phyloP scores from a whole-genome alignment of 2,329 filamentous ascomycete genomes.

The Talaromyces albobiverticillius region DNA sequence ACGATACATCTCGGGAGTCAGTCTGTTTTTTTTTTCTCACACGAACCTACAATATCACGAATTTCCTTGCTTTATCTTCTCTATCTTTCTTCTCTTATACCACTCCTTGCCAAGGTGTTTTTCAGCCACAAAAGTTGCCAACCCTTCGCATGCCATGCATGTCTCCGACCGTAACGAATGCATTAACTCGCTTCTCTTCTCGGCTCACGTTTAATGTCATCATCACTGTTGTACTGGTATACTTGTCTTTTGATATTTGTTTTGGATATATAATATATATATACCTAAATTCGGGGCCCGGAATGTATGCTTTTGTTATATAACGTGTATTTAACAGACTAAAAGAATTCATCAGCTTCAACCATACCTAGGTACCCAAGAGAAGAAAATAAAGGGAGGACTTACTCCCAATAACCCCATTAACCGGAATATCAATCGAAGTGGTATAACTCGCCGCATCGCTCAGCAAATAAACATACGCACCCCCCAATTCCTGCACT shows the following conservation, averaged over 20 bases:
- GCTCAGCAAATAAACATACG: conserved; percentile 49
- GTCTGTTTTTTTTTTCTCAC: neutral
- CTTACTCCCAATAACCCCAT: conserved; percentile 43
- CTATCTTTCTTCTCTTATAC: conserved; percentile 42
- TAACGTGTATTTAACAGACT: neutral
- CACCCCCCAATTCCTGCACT: conserved; percentile 50
- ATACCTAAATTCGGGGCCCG: neutral
- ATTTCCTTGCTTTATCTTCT: neutral
- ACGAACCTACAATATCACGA: neutral
- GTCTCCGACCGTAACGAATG: too few species aligned
- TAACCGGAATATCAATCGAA: conserved; percentile 49
- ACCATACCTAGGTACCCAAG: neutral
- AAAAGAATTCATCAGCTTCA: neutral
- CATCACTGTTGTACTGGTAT: too few species aligned
- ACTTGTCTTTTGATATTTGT: too few species aligned
- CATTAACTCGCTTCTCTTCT: too few species aligned
- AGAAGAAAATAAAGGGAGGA: neutral
- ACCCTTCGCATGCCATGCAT: too few species aligned
- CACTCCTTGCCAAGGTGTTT: too few species aligned
- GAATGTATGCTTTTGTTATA: too few species aligned
- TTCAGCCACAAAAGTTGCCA: too few species aligned
- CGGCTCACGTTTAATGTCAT: too few species aligned
- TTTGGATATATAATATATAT: too few species aligned
- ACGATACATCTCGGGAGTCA: neutral
- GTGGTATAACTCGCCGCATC: conserved; percentile 50